Conservation (phyloP, 257 asterid species). For the Nicotiana tabacum region DNA sequence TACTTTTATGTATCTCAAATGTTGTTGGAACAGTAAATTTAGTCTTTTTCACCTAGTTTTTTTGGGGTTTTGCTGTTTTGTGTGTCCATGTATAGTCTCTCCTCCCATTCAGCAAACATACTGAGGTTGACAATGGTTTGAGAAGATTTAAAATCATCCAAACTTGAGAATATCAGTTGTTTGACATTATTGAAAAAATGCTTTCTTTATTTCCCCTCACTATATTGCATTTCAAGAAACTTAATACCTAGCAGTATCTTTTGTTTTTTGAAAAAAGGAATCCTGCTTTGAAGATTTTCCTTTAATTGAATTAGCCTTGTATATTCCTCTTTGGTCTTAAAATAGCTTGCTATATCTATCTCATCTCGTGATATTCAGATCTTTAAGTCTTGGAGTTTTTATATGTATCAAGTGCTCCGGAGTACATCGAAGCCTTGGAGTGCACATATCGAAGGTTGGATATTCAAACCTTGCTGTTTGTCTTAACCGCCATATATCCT, state of each 20-base stretch:
- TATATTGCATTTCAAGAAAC: not conserved
- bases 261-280: not conserved
- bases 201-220: not conserved
- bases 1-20: not conserved
- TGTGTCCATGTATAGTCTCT: not conserved
- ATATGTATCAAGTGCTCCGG: conserved; percentile 95
- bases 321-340: not conserved
- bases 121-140: not conserved
- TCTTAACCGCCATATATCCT: conserved; percentile 29
- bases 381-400: conserved; percentile 65
- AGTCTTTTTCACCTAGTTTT: not conserved
- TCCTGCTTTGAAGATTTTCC: not conserved
- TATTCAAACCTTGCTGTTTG: not conserved
- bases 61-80: not conserved
- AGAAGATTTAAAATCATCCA: not conserved
- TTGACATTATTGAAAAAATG: not conserved
- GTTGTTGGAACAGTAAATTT: not conserved
- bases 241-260: not conserved
- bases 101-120: not conserved
- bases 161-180: not conserved
- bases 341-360: conserved; percentile 12
- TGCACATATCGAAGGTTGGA: conserved; percentile 76
- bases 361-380: conserved; percentile 44
- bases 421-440: conserved; percentile 93
- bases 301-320: not conserved